phyloP scores from a whole-genome alignment of 441 rosid genomes.

The Dalechampia spathulata region DNA sequence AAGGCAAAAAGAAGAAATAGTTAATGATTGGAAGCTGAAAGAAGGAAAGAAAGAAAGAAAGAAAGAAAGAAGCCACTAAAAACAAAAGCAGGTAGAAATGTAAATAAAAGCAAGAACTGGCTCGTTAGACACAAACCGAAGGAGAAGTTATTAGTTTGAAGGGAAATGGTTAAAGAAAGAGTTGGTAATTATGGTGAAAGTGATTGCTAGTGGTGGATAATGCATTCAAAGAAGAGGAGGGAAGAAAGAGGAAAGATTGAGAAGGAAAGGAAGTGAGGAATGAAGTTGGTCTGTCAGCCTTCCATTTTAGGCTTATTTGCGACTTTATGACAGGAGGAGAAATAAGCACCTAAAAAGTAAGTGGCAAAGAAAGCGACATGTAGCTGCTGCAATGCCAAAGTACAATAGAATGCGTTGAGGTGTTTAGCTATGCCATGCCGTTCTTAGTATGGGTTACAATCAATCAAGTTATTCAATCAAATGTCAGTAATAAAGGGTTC shows the following conservation, averaged over 20 bases:
- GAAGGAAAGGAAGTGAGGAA: conserved; percentile 20
- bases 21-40: too few species aligned
- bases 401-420: too few species aligned
- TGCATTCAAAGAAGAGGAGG: conserved; percentile 17
- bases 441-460: too few species aligned
- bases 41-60: too few species aligned
- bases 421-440: too few species aligned
- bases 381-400: too few species aligned
- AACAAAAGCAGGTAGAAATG: conserved; percentile 8
- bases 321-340: conserved; percentile 8
- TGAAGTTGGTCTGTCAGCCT: conserved; percentile 25
- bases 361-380: conserved; percentile 36
- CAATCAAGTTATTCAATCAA: too few species aligned
- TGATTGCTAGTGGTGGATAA: conserved; percentile 32
- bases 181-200: conserved; percentile 1
- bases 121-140: not conserved
- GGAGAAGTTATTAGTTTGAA: too few species aligned
- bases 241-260: not conserved
- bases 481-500: too few species aligned
- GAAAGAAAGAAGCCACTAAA: conserved; percentile 20
- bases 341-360: conserved; percentile 18
- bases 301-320: conserved; percentile 33
- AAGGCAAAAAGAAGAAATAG: conserved; percentile 3
- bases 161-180: conserved; percentile 6
- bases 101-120: not conserved